phyloP scores from a whole-genome alignment of 2,329 filamentous ascomycete genomes.

The Orbilia brochopaga region DNA sequence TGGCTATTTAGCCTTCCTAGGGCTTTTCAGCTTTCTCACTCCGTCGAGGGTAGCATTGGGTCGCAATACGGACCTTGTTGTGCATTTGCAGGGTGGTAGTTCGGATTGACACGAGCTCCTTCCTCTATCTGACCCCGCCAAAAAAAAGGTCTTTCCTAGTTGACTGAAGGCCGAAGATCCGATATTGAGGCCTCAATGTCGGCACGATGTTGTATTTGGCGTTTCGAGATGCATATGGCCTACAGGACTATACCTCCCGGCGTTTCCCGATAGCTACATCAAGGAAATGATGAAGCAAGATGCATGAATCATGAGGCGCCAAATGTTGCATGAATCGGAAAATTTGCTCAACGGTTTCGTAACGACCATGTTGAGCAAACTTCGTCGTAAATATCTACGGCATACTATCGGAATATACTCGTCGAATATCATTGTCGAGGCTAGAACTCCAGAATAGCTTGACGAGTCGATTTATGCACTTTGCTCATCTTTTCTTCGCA shows the following conservation, averaged over 20 bases:
- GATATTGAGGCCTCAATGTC: not conserved
- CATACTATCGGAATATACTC: too few species aligned
- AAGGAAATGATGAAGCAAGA: not conserved
- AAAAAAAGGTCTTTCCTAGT: not conserved
- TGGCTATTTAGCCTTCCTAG: not conserved
- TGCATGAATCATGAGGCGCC: too few species aligned
- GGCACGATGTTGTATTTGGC: slow-evolving; percentile 2
- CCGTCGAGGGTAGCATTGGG: not conserved
- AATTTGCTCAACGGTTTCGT: too few species aligned
- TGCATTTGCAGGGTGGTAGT: not conserved
- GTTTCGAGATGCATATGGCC: not conserved
- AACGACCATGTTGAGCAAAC: too few species aligned
- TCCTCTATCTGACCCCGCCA: not conserved
- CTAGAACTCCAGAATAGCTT: too few species aligned
- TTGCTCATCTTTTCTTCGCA: too few species aligned
- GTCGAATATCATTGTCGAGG: too few species aligned
- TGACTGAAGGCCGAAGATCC: not conserved
- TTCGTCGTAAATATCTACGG: too few species aligned
- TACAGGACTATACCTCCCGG: not conserved
- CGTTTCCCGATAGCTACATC: not conserved
- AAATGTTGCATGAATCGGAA: too few species aligned
- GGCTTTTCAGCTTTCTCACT: not conserved
- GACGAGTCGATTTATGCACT: too few species aligned
- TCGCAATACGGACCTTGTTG: not conserved
- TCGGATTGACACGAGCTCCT: not conserved